A percentile compares a stretch with the other conserved stretches of the same genome.
These are phyloP conservation scores for Erigeron philadelphicus DNA, from an alignment of 140 eudicot genomes.

Conservation along the genomic window DNA sequence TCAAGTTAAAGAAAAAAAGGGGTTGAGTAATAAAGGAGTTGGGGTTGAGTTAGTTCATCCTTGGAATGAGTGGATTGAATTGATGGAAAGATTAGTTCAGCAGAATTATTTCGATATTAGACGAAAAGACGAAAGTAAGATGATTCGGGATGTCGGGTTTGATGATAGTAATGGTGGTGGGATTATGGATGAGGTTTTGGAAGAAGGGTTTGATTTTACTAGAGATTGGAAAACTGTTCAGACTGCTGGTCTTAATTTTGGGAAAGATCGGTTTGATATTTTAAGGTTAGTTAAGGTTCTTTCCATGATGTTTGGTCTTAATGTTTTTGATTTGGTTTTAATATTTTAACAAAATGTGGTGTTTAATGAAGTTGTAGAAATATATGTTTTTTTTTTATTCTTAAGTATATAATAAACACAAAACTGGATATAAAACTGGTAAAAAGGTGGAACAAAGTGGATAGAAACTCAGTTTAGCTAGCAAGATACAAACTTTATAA, in stretches of 20 bases:
- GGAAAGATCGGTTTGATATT: conserved; percentile 82
- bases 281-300: conserved; percentile 51
- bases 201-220: conserved; percentile 55
- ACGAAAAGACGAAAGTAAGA: conserved; percentile 69
- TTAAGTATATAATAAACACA: too few relatives aligned
- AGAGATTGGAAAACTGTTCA: conserved; percentile 84
- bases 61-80: conserved; percentile 92
- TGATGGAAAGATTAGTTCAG: conserved; percentile 86
- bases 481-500: too few relatives aligned
- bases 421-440: too few relatives aligned
- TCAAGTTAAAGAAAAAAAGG: conserved; percentile 27
- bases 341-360: too few relatives aligned
- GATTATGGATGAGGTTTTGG: conserved; percentile 35
- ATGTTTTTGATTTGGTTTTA: too few relatives aligned
- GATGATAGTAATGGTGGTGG: conserved; percentile 22
- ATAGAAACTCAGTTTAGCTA: too few relatives aligned
- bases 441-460: too few relatives aligned
- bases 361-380: too few relatives aligned
- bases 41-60: conserved; percentile 77
- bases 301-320: neutral
- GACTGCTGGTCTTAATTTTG: conserved; percentile 71
- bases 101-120: conserved; percentile 83
- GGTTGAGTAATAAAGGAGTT: conserved; percentile 21
- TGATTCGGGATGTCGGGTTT: conserved; percentile 61
- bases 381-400: too few relatives aligned